Conservation (phyloP, 257 asterid species). For the Solanum pinnatisectum region DNA sequence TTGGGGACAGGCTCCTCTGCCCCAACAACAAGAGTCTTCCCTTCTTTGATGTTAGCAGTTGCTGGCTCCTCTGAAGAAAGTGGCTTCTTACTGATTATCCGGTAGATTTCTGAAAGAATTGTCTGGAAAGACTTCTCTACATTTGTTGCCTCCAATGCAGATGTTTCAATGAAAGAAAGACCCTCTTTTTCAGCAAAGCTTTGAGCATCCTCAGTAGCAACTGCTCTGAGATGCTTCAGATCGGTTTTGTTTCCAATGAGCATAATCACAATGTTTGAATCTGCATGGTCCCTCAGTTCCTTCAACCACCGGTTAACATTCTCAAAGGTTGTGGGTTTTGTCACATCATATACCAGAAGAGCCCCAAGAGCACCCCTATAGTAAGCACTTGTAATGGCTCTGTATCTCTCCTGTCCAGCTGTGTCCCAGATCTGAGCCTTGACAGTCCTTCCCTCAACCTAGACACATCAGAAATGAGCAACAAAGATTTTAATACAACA, state of each 20-base stretch:
- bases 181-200: conserved; percentile 82
- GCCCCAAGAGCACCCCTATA: conserved; percentile 97
- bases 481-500: not conserved
- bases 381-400: conserved; percentile 96
- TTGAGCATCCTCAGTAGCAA: conserved; percentile 91
- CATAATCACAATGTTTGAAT: conserved; percentile 81
- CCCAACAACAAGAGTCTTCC: conserved; percentile 67
- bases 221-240: conserved; percentile 85
- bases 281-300: conserved; percentile 94
- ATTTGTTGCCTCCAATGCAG: conserved; percentile 82
- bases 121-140: conserved; percentile 84
- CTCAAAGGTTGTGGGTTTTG: conserved; percentile 87
- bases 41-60: conserved; percentile 56
- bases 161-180: conserved; percentile 78
- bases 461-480: not conserved
- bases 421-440: conserved; percentile 99
- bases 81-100: conserved; percentile 76
- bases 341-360: conserved; percentile 80
- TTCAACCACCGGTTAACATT: conserved; percentile 90
- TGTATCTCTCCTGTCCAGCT: conserved; percentile 97
- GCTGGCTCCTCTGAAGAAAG: conserved; percentile 62
- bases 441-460: conserved; percentile 90
- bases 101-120: conserved; percentile 77
- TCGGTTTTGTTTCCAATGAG: conserved; percentile 88
- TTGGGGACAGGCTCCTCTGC: conserved; percentile 46